phyloP scores from a whole-genome alignment of 2,329 filamentous ascomycete genomes.

The Sporothrix mexicana region DNA sequence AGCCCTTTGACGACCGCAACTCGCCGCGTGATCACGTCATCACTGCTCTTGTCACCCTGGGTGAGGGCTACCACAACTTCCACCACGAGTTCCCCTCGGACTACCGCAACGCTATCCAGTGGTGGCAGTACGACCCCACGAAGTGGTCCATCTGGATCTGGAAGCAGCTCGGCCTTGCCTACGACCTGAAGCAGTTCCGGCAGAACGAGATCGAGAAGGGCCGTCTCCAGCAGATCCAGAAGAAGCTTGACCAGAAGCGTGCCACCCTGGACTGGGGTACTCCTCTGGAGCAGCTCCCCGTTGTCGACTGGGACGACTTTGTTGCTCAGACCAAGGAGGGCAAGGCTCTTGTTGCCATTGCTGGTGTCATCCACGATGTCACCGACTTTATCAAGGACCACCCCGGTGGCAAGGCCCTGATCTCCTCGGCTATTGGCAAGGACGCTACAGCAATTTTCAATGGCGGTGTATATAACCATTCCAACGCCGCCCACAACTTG shows the following conservation, averaged over 20 bases:
- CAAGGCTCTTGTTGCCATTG: conserved; percentile 76
- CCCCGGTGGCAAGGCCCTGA: conserved; percentile 88
- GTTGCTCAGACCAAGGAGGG: conserved; percentile 78
- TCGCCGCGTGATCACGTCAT: conserved; percentile 86
- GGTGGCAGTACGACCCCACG: conserved; percentile 90
- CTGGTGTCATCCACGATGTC: conserved; percentile 86
- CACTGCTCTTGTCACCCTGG: conserved; percentile 82
- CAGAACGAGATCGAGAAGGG: conserved; percentile 93
- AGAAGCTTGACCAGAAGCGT: conserved; percentile 91
- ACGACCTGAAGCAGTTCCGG: conserved; percentile 89
- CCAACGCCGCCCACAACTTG: conserved; percentile 87
- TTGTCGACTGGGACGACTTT: conserved; percentile 87
- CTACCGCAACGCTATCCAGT: conserved; percentile 89
- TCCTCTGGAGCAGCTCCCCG: conserved; percentile 82
- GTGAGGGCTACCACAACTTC: conserved; percentile 91
- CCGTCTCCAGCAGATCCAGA: conserved; percentile 84
- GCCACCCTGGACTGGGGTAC: conserved; percentile 83
- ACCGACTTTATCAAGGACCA: conserved; percentile 85
- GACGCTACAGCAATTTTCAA: conserved; percentile 92
- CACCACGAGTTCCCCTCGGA: conserved; percentile 94
- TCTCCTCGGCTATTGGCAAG: conserved; percentile 81
- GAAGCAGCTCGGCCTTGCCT: conserved; percentile 84
- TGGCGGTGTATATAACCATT: conserved; percentile 87
- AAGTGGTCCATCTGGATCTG: conserved; percentile 87
- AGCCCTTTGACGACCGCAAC: conserved; percentile 93